phyloP scores from a whole-genome alignment of 257 asterid genomes.

The Salvia rosmarinus region DNA sequence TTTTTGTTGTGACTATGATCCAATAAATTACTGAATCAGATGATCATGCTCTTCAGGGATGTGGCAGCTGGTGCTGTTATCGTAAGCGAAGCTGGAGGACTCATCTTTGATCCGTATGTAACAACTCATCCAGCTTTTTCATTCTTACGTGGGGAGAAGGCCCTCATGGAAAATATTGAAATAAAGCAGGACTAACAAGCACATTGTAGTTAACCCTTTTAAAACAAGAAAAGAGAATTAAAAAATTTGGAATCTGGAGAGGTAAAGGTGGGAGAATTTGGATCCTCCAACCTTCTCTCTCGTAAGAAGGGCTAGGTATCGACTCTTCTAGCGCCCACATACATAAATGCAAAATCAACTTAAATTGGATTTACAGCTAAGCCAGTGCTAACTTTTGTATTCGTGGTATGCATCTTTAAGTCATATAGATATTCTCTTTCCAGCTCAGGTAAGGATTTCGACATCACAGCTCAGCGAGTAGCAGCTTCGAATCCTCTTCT shows the following conservation, averaged over 20 bases:
- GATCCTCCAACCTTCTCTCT: too few species aligned
- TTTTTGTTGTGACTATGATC: slow-evolving; percentile 7
- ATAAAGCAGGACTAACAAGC: neutral
- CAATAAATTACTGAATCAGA: slow-evolving; percentile 13
- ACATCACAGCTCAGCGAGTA: slow-evolving; percentile 68
- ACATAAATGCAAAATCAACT: neutral
- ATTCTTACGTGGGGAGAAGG: neutral
- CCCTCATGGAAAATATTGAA: neutral
- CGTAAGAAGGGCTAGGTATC: neutral
- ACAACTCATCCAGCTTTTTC: neutral
- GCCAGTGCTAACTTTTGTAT: neutral
- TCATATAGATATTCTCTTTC: neutral
- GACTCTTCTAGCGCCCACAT: neutral
- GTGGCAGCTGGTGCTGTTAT: slow-evolving; percentile 91
- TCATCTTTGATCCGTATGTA: slow-evolving; percentile 81
- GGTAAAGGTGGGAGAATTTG: too few species aligned
- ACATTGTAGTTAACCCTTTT: neutral
- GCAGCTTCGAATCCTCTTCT: slow-evolving; percentile 78
- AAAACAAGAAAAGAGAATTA: neutral
- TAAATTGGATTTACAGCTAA: neutral
- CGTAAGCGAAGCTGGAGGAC: slow-evolving; percentile 82
- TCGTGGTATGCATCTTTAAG: neutral
- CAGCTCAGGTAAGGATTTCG: slow-evolving; percentile 75
- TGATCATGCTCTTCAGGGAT: slow-evolving; percentile 65
- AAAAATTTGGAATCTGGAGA: neutral